Evolutionary conservation across 495 filamentous ascomycete genomes (phyloP), one percentile per base, ranked within the genome.

Genomic region (Aspergillus funiculosus): DNA sequence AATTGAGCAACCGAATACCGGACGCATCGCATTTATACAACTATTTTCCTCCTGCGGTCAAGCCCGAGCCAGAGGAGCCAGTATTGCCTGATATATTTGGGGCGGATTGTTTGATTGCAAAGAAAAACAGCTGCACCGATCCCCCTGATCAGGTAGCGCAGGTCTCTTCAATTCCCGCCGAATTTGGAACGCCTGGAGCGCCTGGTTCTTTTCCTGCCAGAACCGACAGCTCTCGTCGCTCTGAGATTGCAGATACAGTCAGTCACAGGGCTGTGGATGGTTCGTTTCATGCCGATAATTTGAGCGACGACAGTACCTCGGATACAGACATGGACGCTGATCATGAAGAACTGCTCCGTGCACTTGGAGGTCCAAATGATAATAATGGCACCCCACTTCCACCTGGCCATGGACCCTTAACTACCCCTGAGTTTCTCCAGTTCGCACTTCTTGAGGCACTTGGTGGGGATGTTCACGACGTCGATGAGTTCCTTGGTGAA

Each of bases 41-140:
- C 17, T 57, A 57, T 40, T 58, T 58, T 19, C 54, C 56, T 8
- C 58, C 58, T 42, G 50, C 45, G 9, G 42, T 43, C 4, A 58
- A 49, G 38, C 19, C 19, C 14, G 48, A 56, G 3, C 56, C 48
- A 17, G 56, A 58, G 10, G 50, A 58, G 26, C 43, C 56, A 0
- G 30, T 52, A 1, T 39, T 64, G 7, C 58, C 57, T 29, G 59
- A 67, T 46, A 52, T 72, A 3, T 63, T 67, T 28, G 60, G 48
- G 7, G 17, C 47, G 15, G 61, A 62, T n/a, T 62, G 56, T 20
- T 46, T 41, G 15, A 59, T 67, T 17, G 46, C n/a, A n/a, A n/a
- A n/a, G n/a, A n/a, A n/a, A n/a, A n/a, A n/a, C n/a, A n/a, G n/a
- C n/a, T n/a, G n/a, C n/a, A n/a, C n/a, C n/a, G n/a, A n/a, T n/a